Base-by-base conservation (phyloP, 2,329 filamentous ascomycete genomes). In the Byssothecium circinans region DNA sequence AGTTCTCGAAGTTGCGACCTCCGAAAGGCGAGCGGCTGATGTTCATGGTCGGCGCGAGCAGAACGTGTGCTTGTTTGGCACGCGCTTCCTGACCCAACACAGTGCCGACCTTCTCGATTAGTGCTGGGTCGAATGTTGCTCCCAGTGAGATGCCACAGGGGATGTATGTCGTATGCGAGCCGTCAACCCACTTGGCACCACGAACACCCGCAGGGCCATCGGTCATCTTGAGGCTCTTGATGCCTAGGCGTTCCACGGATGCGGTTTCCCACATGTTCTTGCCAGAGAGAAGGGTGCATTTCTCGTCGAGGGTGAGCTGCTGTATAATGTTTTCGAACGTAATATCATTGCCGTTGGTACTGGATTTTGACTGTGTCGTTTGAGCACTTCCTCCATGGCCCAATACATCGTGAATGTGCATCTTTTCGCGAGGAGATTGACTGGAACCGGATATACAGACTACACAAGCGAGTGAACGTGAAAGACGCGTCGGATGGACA, bases 141-240 rank as follows among this genome's bases (percentile, higher is more conserved):
- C 52, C 62, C 8, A 90, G 75, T 1, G 84, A 87, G 43, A 87
- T 83, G 45, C 85, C 86, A 54, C 86, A 89, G 8, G 87, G 87
- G 51, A 90, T 85, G 37, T 88, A 79, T 11, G 87, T 87, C 19
- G 87, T 85, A 72, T 86, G 65, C 8, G 69, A 73, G 37, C 83
- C 80, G 54, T 82, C 78, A 68, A 85, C 84, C 74, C 84, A 85
- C 49, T 77, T 79, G 0, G 49, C 43, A 19, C 83, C 83, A 47
- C 83, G 76, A 17, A 84, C 78, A 36, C 83, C 83, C 58, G 85
- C 86, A 34, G 84, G 84, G 0, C 84, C 83, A 53, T 87, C 84
- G 17, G 80, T 79, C 34, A 82, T 72, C 14, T 82, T 77, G 4
- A 86, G 69, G 0, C 81, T 78, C 3, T 82, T 81, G 19, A 86